Evolutionary conservation across 2,329 filamentous ascomycete species (phyloP).

Genomic region (Zalaria obscura): DNA sequence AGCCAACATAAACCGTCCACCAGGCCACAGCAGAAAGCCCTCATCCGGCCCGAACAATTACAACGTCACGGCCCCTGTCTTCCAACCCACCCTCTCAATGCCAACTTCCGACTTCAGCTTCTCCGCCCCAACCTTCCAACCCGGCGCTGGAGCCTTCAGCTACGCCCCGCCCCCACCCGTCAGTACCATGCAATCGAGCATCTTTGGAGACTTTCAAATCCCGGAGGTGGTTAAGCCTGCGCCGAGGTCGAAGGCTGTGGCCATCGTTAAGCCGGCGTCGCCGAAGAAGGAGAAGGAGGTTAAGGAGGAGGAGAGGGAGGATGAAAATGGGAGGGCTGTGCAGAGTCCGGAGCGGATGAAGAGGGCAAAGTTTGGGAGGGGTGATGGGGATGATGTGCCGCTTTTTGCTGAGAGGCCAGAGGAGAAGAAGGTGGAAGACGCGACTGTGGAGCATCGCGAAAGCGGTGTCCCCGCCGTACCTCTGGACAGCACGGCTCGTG

Average conservation of each 20-base stretch:
- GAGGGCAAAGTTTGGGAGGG: slow-evolving; percentile 49
- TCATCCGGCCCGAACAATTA: slow-evolving; percentile 29
- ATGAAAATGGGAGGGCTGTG: slow-evolving; percentile 46
- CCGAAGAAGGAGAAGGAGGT: slow-evolving; percentile 5
- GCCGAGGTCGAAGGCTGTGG: slow-evolving; percentile 70
- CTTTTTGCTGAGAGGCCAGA: slow-evolving; percentile 45
- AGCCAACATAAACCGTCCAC: slow-evolving; percentile 8
- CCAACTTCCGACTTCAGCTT: slow-evolving; percentile 22
- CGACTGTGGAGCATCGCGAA: no score
- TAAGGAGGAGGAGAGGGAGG: slow-evolving; percentile 28
- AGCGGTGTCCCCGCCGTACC: no score
- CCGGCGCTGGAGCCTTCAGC: slow-evolving; percentile 12
- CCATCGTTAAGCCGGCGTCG: slow-evolving; percentile 46
- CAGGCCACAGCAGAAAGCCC: slow-evolving; percentile 11
- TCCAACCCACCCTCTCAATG: slow-evolving; percentile 17
- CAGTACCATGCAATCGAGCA: slow-evolving; percentile 15
- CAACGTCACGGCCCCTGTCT: slow-evolving; percentile 40
- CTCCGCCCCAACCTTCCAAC: slow-evolving; percentile 15
- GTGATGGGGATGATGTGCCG: slow-evolving; percentile 59
- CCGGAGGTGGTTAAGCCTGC: slow-evolving; percentile 49
- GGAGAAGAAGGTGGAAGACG: no score
- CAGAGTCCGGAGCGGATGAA: slow-evolving; percentile 59
- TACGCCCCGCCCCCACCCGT: slow-evolving; percentile 21
- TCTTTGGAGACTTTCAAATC: slow-evolving; percentile 39
- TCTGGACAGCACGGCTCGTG: no score